Conservation (phyloP, 345 rosid genomes). For the Rubroshorea leprosula region DNA sequence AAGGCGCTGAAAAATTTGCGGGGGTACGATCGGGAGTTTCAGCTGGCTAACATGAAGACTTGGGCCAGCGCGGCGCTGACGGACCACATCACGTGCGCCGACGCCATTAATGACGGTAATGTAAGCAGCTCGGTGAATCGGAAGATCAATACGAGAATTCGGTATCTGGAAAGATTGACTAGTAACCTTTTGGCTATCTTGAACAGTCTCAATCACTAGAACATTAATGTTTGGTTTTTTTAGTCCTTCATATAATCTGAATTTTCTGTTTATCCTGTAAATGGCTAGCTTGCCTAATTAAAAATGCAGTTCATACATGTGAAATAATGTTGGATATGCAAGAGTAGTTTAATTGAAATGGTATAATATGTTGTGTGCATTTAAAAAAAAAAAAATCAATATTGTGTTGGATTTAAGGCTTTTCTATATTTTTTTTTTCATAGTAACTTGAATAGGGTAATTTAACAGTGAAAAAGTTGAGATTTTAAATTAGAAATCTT, state of each 20-base stretch:
- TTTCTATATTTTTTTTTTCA: no score
- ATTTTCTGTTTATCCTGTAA: no score
- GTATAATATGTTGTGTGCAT: no score
- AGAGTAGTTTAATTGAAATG: no score
- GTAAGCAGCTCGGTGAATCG: slow-evolving; percentile 37
- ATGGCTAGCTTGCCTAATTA: no score
- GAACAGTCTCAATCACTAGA: slow-evolving; percentile 27
- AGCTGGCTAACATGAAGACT: slow-evolving; percentile 37
- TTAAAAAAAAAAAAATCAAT: no score
- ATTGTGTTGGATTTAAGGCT: no score
- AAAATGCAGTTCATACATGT: no score
- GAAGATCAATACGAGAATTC: slow-evolving; percentile 32
- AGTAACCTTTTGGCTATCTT: slow-evolving; percentile 69
- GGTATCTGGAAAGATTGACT: slow-evolving; percentile 37
- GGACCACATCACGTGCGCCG: slow-evolving; percentile 60
- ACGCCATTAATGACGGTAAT: slow-evolving; percentile 44
- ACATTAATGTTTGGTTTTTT: neutral
- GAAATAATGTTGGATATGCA: no score
- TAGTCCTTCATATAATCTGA: neutral
- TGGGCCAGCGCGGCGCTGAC: slow-evolving; percentile 75
- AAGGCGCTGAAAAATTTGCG: slow-evolving; percentile 26
- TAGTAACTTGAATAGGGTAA: no score
- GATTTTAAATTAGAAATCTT: no score
- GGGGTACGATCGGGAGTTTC: slow-evolving; percentile 21
- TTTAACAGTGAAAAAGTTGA: no score